A percentile compares a stretch with the other conserved stretches of the same genome.
phyloP scores from a whole-genome alignment of 805 yeast genomes.

The Cyberlindnera lachancei region DNA sequence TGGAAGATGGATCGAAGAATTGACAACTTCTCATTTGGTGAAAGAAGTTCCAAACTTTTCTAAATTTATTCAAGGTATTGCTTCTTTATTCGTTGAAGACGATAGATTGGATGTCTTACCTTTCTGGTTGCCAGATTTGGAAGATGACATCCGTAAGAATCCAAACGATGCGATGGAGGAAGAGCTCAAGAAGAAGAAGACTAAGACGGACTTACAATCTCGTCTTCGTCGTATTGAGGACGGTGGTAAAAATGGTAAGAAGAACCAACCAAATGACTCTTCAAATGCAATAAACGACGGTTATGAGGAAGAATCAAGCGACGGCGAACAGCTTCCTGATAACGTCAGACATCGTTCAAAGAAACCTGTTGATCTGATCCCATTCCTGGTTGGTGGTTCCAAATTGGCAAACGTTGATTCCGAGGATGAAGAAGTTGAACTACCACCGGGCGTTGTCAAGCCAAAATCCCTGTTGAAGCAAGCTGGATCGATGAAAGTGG shows the following conservation, averaged over 20 bases:
- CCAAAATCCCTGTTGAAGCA: constrained; percentile 77
- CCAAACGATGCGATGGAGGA: constrained; percentile 76
- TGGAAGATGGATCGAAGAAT: constrained; percentile 77
- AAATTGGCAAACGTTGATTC: constrained; percentile 57
- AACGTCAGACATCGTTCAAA: background rate
- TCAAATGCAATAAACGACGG: constrained; percentile 33
- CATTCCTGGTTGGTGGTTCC: constrained; percentile 33
- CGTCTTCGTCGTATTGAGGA: constrained; percentile 28
- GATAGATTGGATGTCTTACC: constrained; percentile 87
- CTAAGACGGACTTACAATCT: constrained; percentile 33
- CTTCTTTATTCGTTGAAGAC: constrained; percentile 80
- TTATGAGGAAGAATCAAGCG: constrained; percentile 52
- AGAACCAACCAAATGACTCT: background rate
- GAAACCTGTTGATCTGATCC: constrained; percentile 26
- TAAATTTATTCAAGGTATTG: constrained; percentile 88
- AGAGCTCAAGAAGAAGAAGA: constrained; percentile 43
- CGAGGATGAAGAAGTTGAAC: constrained; percentile 77
- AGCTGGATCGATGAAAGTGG: constrained; percentile 88
- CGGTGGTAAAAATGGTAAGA: background rate
- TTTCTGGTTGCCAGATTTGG: constrained; percentile 91
- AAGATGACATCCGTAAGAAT: constrained; percentile 63
- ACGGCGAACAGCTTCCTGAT: constrained; percentile 20
- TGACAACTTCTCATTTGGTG: constrained; percentile 74
- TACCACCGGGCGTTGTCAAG: constrained; percentile 85
- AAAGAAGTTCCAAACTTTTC: constrained; percentile 93